phyloP scores from a whole-genome alignment of 1,284 basidiomycete species.

The Cutaneotrichosporon cutaneum region DNA sequence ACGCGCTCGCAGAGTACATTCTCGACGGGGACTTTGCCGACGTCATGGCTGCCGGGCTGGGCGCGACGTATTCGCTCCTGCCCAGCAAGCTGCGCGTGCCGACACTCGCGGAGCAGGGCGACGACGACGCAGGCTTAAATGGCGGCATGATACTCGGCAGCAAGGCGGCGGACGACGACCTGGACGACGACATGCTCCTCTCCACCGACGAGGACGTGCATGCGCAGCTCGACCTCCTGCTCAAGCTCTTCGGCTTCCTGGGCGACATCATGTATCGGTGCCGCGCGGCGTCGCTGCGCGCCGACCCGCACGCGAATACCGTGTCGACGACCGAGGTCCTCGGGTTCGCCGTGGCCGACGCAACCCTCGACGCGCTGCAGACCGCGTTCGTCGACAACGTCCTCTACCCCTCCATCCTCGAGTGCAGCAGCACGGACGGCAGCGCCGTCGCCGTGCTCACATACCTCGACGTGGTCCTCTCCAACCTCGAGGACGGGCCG shows the following conservation, averaged over 20 bases:
- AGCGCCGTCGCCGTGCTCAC: constrained; percentile 94
- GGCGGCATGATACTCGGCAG: constrained; percentile 54
- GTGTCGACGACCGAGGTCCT: constrained; percentile 52
- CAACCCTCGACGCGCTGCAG: constrained; percentile 76
- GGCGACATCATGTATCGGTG: constrained; percentile 67
- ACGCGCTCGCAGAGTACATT: constrained; percentile 87
- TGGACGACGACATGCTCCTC: constrained; percentile 56
- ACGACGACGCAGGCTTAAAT: constrained; percentile 57
- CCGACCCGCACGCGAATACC: constrained; percentile 23
- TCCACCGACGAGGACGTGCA: constrained; percentile 75
- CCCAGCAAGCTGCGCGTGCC: constrained; percentile 70
- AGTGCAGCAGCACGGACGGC: constrained; percentile 88
- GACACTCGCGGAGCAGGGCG: constrained; percentile 59
- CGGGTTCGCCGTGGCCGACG: constrained; percentile 73
- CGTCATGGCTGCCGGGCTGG: constrained; percentile 88
- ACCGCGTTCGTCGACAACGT: constrained; percentile 90
- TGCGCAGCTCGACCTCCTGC: constrained; percentile 76
- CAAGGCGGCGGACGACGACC: constrained; percentile 49
- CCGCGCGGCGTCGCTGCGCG: constrained; percentile 27
- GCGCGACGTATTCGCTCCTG: constrained; percentile 83
- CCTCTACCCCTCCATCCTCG: constrained; percentile 86
- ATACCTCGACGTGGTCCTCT: constrained; percentile 87
- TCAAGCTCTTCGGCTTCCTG: constrained; percentile 86
- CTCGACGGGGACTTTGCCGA: constrained; percentile 95
- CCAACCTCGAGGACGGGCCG: constrained; percentile 66